Evolutionary conservation across 2,329 filamentous ascomycete genomes (phyloP), one percentile per base, ranked within the genome.

Genomic region (Rhinocladiella mackenziei): DNA sequence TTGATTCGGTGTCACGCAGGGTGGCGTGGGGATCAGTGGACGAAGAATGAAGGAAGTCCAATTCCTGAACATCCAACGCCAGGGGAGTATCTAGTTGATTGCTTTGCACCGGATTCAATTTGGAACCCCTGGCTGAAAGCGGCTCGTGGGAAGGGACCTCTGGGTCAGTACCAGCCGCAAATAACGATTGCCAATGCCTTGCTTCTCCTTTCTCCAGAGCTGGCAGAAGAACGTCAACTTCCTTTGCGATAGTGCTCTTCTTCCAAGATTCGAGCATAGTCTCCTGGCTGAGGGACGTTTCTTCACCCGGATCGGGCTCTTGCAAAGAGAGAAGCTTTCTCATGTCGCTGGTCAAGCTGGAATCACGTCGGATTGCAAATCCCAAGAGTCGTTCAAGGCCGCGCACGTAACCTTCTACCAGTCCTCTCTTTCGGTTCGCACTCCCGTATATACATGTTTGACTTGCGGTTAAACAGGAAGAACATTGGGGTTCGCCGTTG

Each of bases 401-500:
- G 14, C 66, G 65, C 25, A 69, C 66, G 54, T 69, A 69, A 20
- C 66, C 66, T 45, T 67, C 64, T 1, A 65, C 65, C n/a, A 69
- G 47, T 15, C 66, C 66, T 28, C 66, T 63, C 53, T 69, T 68
- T 54, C 66, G 68, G 39, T 63, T 62, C 3, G 8, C n/a, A n/a
- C 13, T 31, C 18, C 26, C 36, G 20, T 45, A 45, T 4, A 15
- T 9, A 19, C 43, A 39, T 10, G 11, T n/a, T n/a, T 56, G 54
- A 15, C 18, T 26, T n/a, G 39, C 20, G 7, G 23, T 13, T 3
- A 11, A 14, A 20, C 72, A 75, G 43, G 72, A 72, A 8, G 61
- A 64, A 46, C 72, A 75, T 29, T 71, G 72, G 35, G 66, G 62
- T 38, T 66, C 62, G 29, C 71, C 71, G 42, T 74, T 67, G 54